A percentile compares a stretch with the other conserved stretches of the same genome.
Evolutionary conservation across 805 yeast species (phyloP).

Genomic region (Suhomyces emberorum): DNA sequence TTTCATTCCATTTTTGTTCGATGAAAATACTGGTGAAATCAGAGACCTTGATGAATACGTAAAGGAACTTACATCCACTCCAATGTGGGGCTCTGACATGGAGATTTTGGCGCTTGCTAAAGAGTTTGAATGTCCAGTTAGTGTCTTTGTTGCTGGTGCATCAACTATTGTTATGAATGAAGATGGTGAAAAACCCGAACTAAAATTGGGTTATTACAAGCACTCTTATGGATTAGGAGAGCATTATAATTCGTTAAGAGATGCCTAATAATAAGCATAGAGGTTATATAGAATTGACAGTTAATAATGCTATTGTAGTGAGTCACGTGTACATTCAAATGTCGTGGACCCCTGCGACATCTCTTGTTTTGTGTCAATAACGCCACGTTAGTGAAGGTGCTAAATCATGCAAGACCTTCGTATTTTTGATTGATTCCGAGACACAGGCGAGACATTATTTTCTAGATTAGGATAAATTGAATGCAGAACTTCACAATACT

Average conservation of each 20-base stretch:
- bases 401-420: background rate
- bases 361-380: background rate
- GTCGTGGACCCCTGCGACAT: background rate
- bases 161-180: slow-evolving; percentile 64
- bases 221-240: slow-evolving; percentile 90
- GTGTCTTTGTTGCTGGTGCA: slow-evolving; percentile 75
- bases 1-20: slow-evolving; percentile 78
- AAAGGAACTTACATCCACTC: slow-evolving; percentile 63
- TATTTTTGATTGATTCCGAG: slow-evolving; percentile 1
- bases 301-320: background rate
- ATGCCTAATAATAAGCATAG: slow-evolving; percentile 8
- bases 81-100: slow-evolving; percentile 96
- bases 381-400: background rate
- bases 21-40: slow-evolving; percentile 65
- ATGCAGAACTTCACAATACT: too few species aligned
- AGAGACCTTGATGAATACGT: slow-evolving; percentile 68
- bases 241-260: slow-evolving; percentile 75
- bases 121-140: slow-evolving; percentile 69
- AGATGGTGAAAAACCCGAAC: slow-evolving; percentile 48
- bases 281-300: too few species aligned
- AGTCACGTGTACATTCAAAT: slow-evolving; percentile 3
- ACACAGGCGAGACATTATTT: background rate
- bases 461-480: background rate
- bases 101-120: slow-evolving; percentile 81
- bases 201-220: slow-evolving; percentile 77